A percentile compares a stretch with the other conserved stretches of the same genome.
Evolutionary conservation across 2,329 filamentous ascomycete species (phyloP).

Genomic region (Aureobasidium zeae): DNA sequence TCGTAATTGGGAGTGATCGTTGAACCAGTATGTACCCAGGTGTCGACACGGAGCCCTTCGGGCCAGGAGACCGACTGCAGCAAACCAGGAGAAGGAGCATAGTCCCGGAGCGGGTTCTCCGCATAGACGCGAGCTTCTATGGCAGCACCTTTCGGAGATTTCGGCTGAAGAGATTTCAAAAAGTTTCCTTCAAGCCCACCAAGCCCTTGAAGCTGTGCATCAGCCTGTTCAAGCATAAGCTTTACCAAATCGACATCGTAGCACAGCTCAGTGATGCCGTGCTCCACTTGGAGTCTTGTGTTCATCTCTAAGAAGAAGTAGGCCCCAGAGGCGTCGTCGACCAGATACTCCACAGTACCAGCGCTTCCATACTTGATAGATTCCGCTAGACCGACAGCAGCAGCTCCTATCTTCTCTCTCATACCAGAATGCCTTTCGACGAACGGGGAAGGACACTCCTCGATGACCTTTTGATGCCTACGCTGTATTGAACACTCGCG

Average conservation of each 20-base stretch:
- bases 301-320: conserved; percentile 63
- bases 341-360: conserved; percentile 83
- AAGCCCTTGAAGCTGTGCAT: conserved; percentile 39
- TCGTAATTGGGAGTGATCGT: conserved; percentile 50
- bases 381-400: conserved; percentile 58
- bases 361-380: conserved; percentile 65
- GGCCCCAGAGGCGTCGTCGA: conserved; percentile 69
- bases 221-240: conserved; percentile 48
- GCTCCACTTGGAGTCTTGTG: conserved; percentile 49
- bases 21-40: conserved; percentile 52
- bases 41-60: conserved; percentile 51
- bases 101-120: conserved; percentile 50
- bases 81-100: conserved; percentile 49
- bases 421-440: conserved; percentile 43
- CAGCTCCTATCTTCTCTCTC: conserved; percentile 52
- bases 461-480: conserved; percentile 81
- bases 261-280: conserved; percentile 49
- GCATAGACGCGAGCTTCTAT: conserved; percentile 49
- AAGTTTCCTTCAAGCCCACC: conserved; percentile 36
- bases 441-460: conserved; percentile 76
- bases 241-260: conserved; percentile 47
- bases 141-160: conserved; percentile 38
- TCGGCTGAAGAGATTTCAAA: conserved; percentile 36
- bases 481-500: conserved; percentile 82
- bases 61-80: conserved; percentile 49